Conservation (phyloP, 140 eudicot species). For the Flaveria floridana region DNA sequence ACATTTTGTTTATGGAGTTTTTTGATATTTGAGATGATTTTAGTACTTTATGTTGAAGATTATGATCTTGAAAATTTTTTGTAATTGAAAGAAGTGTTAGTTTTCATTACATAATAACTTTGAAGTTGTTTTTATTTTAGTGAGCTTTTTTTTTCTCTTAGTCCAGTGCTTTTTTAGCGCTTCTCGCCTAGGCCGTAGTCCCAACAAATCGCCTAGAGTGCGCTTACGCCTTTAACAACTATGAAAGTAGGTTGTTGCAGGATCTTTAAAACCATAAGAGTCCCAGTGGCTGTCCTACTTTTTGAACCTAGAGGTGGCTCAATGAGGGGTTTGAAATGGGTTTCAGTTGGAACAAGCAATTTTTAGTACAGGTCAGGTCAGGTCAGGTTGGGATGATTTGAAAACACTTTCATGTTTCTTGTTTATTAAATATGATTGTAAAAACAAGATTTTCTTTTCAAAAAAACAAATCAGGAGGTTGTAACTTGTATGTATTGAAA, state of each 20-base stretch:
- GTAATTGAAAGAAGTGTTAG: no score
- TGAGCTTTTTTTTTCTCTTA: no score
- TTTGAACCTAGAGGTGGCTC: not conserved
- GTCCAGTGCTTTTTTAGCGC: no score
- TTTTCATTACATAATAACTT: not conserved
- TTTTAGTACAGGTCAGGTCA: slow-evolving; percentile 9
- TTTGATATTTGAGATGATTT: no score
- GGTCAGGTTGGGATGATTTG: not conserved
- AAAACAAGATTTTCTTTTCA: not conserved
- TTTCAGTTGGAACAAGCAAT: not conserved
- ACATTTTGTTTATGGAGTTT: no score
- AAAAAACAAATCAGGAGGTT: no score
- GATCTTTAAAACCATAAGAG: slow-evolving; percentile 10
- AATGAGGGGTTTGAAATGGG: slow-evolving; percentile 6
- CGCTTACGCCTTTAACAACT: no score
- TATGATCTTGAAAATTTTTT: no score
- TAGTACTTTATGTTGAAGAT: no score
- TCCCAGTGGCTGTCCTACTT: not conserved
- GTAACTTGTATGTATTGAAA: not conserved
- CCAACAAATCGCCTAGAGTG: no score
- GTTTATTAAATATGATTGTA: not conserved
- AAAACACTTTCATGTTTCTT: not conserved
- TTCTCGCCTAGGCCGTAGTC: no score
- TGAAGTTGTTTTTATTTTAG: no score
- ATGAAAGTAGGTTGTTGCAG: not conserved